Percentiles rank a stretch among this genome's conserved stretches.
Conservation (phyloP, 306 rosid genomes). For the Potentilla sterilis region DNA sequence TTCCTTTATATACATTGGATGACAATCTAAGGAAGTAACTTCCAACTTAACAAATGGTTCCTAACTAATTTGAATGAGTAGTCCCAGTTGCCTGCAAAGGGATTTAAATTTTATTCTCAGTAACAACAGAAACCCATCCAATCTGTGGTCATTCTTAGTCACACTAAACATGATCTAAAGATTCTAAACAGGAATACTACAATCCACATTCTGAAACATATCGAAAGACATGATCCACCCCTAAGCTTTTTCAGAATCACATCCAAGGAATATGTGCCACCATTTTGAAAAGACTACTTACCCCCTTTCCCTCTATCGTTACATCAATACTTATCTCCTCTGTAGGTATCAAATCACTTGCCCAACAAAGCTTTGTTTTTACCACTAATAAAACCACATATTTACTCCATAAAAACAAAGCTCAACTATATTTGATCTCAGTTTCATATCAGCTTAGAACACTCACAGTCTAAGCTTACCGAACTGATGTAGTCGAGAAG, state of each 20-base stretch:
- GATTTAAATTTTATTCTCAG: background rate
- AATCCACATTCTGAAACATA: background rate
- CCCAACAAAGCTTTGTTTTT: background rate
- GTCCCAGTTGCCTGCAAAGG: background rate
- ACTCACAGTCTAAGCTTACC: constrained; percentile 19
- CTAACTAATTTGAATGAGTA: background rate
- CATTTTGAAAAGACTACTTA: background rate
- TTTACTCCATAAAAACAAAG: background rate
- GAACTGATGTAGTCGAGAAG: constrained; percentile 74
- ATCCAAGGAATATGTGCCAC: background rate
- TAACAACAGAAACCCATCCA: background rate
- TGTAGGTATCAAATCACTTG: background rate
- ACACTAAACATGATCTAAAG: background rate
- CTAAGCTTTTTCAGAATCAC: background rate
- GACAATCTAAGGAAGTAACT: background rate
- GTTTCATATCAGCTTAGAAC: no score
- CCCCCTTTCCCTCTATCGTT: background rate
- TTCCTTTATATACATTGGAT: background rate
- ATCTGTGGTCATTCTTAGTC: background rate
- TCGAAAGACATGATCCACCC: background rate
- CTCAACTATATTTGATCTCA: background rate
- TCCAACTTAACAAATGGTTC: background rate
- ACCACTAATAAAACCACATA: background rate
- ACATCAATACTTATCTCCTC: background rate
- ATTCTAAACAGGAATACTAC: no score